Conservation (phyloP, 371 early-diverging fungal genomes). For the Encephalitozoon romaleae region DNA sequence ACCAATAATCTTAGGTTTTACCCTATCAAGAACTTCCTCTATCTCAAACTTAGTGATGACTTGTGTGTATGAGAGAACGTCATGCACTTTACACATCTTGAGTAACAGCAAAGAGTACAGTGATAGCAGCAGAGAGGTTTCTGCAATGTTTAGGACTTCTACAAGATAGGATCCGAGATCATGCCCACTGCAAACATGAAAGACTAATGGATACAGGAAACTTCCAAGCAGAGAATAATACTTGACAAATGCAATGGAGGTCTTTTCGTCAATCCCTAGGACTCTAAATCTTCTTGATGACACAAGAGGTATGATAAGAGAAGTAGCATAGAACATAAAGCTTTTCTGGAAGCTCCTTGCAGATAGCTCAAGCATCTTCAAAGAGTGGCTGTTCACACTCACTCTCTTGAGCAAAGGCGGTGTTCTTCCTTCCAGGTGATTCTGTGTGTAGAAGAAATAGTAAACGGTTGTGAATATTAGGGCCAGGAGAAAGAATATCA, state of each 20-base stretch:
- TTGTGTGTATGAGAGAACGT: background rate
- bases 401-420: background rate
- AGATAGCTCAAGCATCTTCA: background rate
- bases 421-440: background rate
- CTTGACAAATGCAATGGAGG: background rate
- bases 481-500: background rate
- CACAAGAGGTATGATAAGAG: background rate
- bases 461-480: background rate
- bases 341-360: background rate
- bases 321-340: background rate
- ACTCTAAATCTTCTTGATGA: background rate
- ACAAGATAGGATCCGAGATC: background rate
- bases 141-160: background rate
- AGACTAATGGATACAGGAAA: background rate
- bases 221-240: background rate
- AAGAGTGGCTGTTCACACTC: background rate
- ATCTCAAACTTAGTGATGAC: background rate
- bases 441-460: background rate
- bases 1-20: background rate
- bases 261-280: background rate
- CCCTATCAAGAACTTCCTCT: background rate
- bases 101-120: background rate
- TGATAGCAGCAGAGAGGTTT: background rate
- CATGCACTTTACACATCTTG: background rate
- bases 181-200: background rate